Evolutionary conservation across 2,329 filamentous ascomycete genomes (phyloP), one percentile per base, ranked within the genome.

Genomic region (Biscogniauxia mediterranea): DNA sequence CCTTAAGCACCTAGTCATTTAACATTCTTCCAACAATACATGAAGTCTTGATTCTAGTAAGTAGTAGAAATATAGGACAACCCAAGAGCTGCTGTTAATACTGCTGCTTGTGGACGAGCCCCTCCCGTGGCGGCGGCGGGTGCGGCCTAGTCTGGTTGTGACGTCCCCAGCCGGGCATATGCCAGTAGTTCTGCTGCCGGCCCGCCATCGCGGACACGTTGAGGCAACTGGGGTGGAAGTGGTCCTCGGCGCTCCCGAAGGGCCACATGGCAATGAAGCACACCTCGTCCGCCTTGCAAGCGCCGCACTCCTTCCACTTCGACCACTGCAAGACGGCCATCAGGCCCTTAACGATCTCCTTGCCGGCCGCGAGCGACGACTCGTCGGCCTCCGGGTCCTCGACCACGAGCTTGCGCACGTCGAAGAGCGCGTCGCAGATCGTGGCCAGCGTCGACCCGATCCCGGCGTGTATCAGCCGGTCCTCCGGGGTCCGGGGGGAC

Each of bases 401-500:
- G 1, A 65, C 64, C 8, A 77, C 60, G 2, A 73, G 26, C 17
- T 66, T 52, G 1, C 71, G 73, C 0, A 71, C 68, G 1, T 68
- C 54, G 52, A 76, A 74, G 0, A 78, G 64, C 7, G 70, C 59
- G 5, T 28, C 20, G 56, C 69, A 70, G 50, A 70, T 69, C 11
- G 42, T 52, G 0, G 57, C 25, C 0, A 64, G 57, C 2, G 66
- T 68, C n/a, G 46, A 57, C 51, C 66, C 56, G n/a, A 85, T 63
- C 0, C 81, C 79, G 1, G 75, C 69, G 54, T 77, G 70, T n/a
- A 85, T 77, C 19, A 84, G 67, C 2, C 69, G 57, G 62, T 85
- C 83, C 32, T 78, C 73, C 2, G 66, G 28, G 1, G 80, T 83
- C 67, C 71, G 76, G 4, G 69, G 61, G 0, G 62, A 59, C 0